Conservation (phyloP, 75 land plant species). For the Pinus taeda region DNA sequence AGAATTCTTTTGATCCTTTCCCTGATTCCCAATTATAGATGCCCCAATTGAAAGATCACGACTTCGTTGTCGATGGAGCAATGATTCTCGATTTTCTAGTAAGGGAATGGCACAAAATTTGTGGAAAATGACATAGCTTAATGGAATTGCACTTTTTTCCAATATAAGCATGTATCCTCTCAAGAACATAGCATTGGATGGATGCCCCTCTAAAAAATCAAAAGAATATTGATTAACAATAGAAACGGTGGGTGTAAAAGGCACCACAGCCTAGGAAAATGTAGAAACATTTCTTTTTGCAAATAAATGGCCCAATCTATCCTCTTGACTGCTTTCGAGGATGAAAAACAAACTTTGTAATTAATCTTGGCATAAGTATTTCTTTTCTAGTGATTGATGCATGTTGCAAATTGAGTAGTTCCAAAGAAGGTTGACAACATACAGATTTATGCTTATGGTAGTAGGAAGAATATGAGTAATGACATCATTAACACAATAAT, state of each 20-base stretch:
- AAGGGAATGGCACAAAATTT: too few relatives aligned
- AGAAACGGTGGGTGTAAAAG: constrained; percentile 32
- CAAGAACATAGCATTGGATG: too few relatives aligned
- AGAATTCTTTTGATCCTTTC: too few relatives aligned
- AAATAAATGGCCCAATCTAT: background rate
- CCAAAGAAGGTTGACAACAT: background rate
- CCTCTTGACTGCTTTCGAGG: background rate
- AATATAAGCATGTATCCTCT: too few relatives aligned
- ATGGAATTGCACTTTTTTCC: too few relatives aligned
- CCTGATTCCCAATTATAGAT: too few relatives aligned
- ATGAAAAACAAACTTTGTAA: background rate
- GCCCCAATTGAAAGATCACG: too few relatives aligned
- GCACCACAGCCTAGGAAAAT: constrained; percentile 21
- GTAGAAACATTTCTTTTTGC: background rate
- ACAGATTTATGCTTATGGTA: background rate
- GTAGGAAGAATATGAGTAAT: background rate
- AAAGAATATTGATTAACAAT: constrained; percentile 7
- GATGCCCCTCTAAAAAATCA: too few relatives aligned
- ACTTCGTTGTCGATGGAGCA: too few relatives aligned
- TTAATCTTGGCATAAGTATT: background rate
- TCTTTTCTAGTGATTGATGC: background rate
- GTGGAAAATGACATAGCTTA: too few relatives aligned
- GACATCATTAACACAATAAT: background rate
- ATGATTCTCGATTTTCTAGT: too few relatives aligned
- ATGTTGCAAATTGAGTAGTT: background rate